Evolutionary conservation across 1,284 basidiomycete genomes (phyloP), one percentile per base, ranked within the genome.

Genomic region (Sanguinoderma infundibulare): DNA sequence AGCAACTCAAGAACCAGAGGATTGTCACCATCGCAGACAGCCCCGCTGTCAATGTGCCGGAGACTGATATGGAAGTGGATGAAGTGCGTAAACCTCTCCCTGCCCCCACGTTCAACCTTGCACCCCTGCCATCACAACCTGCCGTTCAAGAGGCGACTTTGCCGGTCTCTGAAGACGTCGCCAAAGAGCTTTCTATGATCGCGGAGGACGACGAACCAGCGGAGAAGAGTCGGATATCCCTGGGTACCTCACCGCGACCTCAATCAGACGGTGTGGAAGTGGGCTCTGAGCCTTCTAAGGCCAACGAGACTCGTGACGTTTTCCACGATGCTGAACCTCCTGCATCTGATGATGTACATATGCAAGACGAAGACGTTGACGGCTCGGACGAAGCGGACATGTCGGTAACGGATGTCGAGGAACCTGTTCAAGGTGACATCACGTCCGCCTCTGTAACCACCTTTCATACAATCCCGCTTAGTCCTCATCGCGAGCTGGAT

Each of bases 191-290:
- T 24, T 91, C 89, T 35, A 79, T 90, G 55, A 92, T 92, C 59
- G 86, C 81, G 1, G 90, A 92, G 73, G 87, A 84, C 53, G 87
- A 91, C 47, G 89, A 91, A 68, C 75, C 77, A 9, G 74, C 72
- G 15, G 72, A 74, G 44, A 66, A 65, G 22, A 72, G 67, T 53
- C 67, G 69, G 2, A 26, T 55, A 1, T 71, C 70, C 15, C 40
- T 63, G 2, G 50, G 39, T 12, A 46, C 28, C 6, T 50, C 53
- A 7, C 42, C 36, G 2, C 17, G 59, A 10, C n/a, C 15, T 9
- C 5, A 24, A 2, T 20, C 28, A 20, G 44, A 22, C 17, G 15
- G 26, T 1, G 47, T 22, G 9, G 34, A 35, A 14, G 28, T 46
- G 20, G 32, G 14, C 12, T 2, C 20, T 4, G 35, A 57, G n/a